phyloP scores from a whole-genome alignment of 2,329 filamentous ascomycete species.

The Botrytis tulipae region DNA sequence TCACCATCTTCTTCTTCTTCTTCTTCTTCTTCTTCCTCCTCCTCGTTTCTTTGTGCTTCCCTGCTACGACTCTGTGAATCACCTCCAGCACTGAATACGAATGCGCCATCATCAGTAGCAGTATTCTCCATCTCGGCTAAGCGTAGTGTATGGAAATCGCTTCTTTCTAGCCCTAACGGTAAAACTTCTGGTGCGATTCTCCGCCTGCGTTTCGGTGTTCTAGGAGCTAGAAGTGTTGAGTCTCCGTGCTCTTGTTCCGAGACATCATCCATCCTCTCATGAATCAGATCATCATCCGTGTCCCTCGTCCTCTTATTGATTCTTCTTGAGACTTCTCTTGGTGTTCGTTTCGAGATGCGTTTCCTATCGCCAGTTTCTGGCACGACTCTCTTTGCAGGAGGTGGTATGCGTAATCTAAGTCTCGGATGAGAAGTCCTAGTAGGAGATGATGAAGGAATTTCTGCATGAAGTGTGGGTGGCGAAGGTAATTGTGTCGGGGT shows the following conservation, averaged over 20 bases:
- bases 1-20: slow-evolving; percentile 4
- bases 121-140: slow-evolving; percentile 27
- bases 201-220: slow-evolving; percentile 56
- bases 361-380: slow-evolving; percentile 28
- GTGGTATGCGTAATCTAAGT: slow-evolving; percentile 49
- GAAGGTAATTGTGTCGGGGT: slow-evolving; percentile 49
- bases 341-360: slow-evolving; percentile 53
- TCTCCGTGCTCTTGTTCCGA: slow-evolving; percentile 34
- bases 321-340: slow-evolving; percentile 44
- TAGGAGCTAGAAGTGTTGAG: slow-evolving; percentile 33
- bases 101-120: neutral
- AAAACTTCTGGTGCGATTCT: slow-evolving; percentile 60
- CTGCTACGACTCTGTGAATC: slow-evolving; percentile 3
- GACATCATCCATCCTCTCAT: slow-evolving; percentile 42
- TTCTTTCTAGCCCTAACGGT: slow-evolving; percentile 57
- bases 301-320: slow-evolving; percentile 54
- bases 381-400: slow-evolving; percentile 40
- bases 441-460: slow-evolving; percentile 27
- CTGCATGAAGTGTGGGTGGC: slow-evolving; percentile 48
- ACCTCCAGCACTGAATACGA: slow-evolving; percentile 2
- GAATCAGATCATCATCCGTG: slow-evolving; percentile 47
- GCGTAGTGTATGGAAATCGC: slow-evolving; percentile 56
- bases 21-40: slow-evolving; percentile 2
- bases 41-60: slow-evolving; percentile 29
- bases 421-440: slow-evolving; percentile 42